Percentiles rank a stretch among this genome's conserved stretches.
These are phyloP conservation scores for Ustilago vetiveriae DNA, from an alignment of 1,284 basidiomycete genomes.

Conservation along the genomic window DNA sequence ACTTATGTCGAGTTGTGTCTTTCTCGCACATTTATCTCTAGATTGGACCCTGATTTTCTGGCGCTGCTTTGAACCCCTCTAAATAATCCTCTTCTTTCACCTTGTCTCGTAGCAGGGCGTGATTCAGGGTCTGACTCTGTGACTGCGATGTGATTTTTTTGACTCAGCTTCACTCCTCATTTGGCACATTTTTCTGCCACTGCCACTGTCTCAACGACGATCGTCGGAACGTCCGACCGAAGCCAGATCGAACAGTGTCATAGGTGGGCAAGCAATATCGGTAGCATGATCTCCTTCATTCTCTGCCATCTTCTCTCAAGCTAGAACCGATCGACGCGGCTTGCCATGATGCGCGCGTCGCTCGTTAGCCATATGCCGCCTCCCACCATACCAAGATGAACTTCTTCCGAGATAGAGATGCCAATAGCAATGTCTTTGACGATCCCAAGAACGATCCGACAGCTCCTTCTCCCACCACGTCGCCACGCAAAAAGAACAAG, in stretches of 20 bases:
- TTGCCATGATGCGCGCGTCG: background rate
- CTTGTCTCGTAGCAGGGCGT: too few species aligned
- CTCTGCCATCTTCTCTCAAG: background rate
- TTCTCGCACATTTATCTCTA: background rate
- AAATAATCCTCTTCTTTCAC: too few species aligned
- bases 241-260: background rate
- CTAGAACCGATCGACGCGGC: background rate
- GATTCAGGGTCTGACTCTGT: background rate
- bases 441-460: conserved; percentile 43
- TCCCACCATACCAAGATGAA: conserved; percentile 22
- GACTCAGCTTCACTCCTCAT: background rate
- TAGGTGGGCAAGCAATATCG: background rate
- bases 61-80: background rate
- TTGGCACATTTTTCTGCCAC: too few species aligned
- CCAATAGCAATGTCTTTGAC: conserved; percentile 41
- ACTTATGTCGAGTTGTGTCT: too few species aligned
- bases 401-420: conserved; percentile 47
- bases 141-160: background rate
- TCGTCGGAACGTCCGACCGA: too few species aligned
- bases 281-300: too few species aligned
- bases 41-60: conserved; percentile 9
- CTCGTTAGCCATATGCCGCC: background rate
- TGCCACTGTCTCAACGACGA: background rate
- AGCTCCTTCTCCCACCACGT: conserved; percentile 30
- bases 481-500: conserved; percentile 43